phyloP scores from a whole-genome alignment of 2,329 filamentous ascomycete genomes.

The Chaetomium globosum region DNA sequence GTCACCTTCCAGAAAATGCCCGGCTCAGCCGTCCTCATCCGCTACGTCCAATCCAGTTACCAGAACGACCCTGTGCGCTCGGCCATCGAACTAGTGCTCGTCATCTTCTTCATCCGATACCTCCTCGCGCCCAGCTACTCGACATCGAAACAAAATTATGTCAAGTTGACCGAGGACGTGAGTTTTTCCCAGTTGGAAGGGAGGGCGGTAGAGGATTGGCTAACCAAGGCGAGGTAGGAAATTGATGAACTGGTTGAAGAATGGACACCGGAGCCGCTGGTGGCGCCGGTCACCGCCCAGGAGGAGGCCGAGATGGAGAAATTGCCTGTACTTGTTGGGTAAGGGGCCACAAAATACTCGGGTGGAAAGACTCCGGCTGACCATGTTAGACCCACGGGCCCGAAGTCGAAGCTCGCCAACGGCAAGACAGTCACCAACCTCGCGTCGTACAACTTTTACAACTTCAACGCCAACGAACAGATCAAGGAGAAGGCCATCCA shows the following conservation, averaged over 20 bases:
- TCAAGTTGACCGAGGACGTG: conserved; percentile 80
- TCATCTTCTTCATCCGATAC: conserved; percentile 95
- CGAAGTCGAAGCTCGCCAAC: conserved; percentile 84
- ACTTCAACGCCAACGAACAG: conserved; percentile 88
- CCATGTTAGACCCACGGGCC: conserved; percentile 73
- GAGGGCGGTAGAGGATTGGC: background rate
- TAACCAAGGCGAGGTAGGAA: conserved; percentile 55
- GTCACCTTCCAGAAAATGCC: conserved; percentile 85
- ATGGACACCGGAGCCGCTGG: conserved; percentile 92
- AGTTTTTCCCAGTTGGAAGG: conserved; percentile 29
- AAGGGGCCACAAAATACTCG: conserved; percentile 38
- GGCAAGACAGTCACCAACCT: conserved; percentile 92
- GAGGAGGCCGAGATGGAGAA: conserved; percentile 85
- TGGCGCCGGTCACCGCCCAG: conserved; percentile 69
- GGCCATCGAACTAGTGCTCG: conserved; percentile 87
- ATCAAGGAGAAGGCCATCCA: conserved; percentile 95
- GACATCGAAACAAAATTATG: conserved; percentile 85
- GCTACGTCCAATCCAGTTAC: conserved; percentile 96
- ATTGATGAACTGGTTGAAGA: conserved; percentile 97
- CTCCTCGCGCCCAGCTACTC: conserved; percentile 89
- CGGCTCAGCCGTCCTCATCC: conserved; percentile 88
- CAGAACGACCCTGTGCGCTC: conserved; percentile 95
- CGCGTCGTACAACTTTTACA: conserved; percentile 96
- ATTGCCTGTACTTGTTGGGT: conserved; percentile 86
- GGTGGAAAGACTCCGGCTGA: background rate